phyloP scores from a whole-genome alignment of 805 yeast species.

The Yarrowia alimentaria region DNA sequence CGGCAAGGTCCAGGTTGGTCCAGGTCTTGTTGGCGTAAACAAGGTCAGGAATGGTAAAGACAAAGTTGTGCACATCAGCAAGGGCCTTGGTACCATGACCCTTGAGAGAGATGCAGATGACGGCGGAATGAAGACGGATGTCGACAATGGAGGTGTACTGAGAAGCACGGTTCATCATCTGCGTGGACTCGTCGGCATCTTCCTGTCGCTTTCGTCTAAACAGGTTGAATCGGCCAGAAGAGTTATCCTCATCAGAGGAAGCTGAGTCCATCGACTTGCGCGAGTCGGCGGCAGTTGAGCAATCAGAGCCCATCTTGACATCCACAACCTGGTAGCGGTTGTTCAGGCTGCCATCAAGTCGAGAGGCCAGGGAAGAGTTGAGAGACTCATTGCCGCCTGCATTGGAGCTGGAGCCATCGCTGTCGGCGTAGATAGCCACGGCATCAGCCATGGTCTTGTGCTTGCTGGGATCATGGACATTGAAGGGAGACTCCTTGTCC shows the following conservation, averaged over 20 bases:
- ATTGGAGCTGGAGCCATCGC: slow-evolving; percentile 5
- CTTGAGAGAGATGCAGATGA: slow-evolving; percentile 68
- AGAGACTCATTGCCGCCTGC: slow-evolving; percentile 26
- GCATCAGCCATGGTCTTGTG: slow-evolving; percentile 31
- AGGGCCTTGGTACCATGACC: slow-evolving; percentile 69
- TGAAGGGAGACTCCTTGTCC: slow-evolving; percentile 35
- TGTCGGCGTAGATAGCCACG: slow-evolving; percentile 30
- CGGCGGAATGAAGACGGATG: slow-evolving; percentile 51
- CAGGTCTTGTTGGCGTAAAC: slow-evolving; percentile 62
- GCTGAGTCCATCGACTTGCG: slow-evolving; percentile 2
- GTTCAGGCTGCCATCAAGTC: slow-evolving; percentile 4
- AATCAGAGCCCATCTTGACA: slow-evolving; percentile 7
- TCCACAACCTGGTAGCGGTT: slow-evolving; percentile 19
- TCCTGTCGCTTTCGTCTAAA: slow-evolving; percentile 23
- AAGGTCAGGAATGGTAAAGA: slow-evolving; percentile 61
- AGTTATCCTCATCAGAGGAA: slow-evolving; percentile 23
- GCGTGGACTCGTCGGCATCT: slow-evolving; percentile 45
- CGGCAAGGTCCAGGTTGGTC: slow-evolving; percentile 66
- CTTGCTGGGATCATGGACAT: slow-evolving; percentile 29
- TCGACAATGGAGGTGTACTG: slow-evolving; percentile 65
- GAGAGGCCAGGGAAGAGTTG: slow-evolving; percentile 19
- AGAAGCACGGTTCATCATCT: slow-evolving; percentile 75
- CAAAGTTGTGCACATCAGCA: slow-evolving; percentile 74
- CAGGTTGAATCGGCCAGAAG: slow-evolving; percentile 12
- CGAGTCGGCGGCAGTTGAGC: background rate